Evolutionary conservation across 148 eudicot species (phyloP), one percentile per base, ranked within the genome.

Genomic region (Fagopyrum esculentum): DNA sequence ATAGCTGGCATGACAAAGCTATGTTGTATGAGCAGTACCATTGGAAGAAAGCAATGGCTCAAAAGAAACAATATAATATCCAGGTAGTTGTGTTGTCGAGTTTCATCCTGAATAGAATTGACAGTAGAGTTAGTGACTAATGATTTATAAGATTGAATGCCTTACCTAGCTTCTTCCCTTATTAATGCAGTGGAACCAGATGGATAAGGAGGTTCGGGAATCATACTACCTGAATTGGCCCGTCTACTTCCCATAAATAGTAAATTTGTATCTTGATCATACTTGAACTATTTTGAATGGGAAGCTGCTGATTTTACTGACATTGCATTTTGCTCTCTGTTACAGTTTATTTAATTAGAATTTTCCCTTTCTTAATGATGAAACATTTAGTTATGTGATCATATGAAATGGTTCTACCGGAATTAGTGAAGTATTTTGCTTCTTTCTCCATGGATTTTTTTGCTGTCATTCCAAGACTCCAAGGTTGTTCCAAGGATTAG

Each of bases 1-100:
- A n/a, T n/a, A n/a, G n/a, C 71, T 93, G 94, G 94, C 98, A 93
- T 81, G 98, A 93, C 81, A 88, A 84, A 76, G 97, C 97, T 74
- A 89, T 93, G 93, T 46, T 89, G 55, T 85, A 83, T 77, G 98
- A 93, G 84, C 94, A 93, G 19, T 72, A 91, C 77, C 98, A 93
- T 75, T 93, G 98, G 98, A 91, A 88, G 87, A 89, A 93, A 79
- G 97, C 98, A 12, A 77, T 86, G 80, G 77, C 72, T 15, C 86
- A 89, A 84, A 85, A 84, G 35, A 82, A 91, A 73, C 91, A 87
- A 1, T 91, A 93, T 59, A 82, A 89, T 74, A 90, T 93, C 77
- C 77, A 80, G 98, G 93, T 90, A 48, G 4, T 22, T 44, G 22
- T 17, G 4, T 46, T 9, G 72, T 69, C 49, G 45, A 43, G 22